Conservation (phyloP, 306 rosid genomes). For the Comarum palustre region DNA sequence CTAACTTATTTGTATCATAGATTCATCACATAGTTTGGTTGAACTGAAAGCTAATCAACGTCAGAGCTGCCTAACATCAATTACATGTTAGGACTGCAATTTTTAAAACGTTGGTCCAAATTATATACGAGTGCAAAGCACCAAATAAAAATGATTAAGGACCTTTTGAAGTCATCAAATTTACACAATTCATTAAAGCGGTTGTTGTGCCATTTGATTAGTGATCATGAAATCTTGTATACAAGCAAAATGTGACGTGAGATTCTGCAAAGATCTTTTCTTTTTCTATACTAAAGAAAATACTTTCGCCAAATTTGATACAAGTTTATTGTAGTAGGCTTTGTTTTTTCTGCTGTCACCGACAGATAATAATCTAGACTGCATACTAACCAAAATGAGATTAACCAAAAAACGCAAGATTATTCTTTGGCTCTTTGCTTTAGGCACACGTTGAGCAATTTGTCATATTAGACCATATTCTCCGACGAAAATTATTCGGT, state of each 20-base stretch:
- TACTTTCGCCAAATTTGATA: neutral
- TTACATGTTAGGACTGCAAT: conserved; percentile 26
- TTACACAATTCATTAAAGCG: neutral
- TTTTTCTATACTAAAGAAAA: neutral
- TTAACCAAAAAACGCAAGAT: neutral
- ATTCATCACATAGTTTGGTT: conserved; percentile 24
- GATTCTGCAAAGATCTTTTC: neutral
- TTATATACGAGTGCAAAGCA: conserved; percentile 5
- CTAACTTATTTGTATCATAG: neutral
- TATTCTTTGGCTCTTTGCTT: neutral
- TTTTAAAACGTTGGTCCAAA: conserved; percentile 21
- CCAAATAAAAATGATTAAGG: neutral
- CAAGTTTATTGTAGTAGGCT: neutral
- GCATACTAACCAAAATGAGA: neutral
- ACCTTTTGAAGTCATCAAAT: neutral
- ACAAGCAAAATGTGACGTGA: conserved; percentile 5
- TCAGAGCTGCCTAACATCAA: conserved; percentile 27
- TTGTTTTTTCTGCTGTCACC: neutral
- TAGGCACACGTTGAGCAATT: neutral
- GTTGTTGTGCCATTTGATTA: conserved; percentile 17
- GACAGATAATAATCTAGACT: neutral
- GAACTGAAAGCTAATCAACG: conserved; percentile 32
- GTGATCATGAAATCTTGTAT: conserved; percentile 6
- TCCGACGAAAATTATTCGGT: too few species aligned
- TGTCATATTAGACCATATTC: neutral